A percentile compares a stretch with the other conserved stretches of the same genome.
Evolutionary conservation across 495 filamentous ascomycete species (phyloP).

Genomic region (Penicillium herquei): DNA sequence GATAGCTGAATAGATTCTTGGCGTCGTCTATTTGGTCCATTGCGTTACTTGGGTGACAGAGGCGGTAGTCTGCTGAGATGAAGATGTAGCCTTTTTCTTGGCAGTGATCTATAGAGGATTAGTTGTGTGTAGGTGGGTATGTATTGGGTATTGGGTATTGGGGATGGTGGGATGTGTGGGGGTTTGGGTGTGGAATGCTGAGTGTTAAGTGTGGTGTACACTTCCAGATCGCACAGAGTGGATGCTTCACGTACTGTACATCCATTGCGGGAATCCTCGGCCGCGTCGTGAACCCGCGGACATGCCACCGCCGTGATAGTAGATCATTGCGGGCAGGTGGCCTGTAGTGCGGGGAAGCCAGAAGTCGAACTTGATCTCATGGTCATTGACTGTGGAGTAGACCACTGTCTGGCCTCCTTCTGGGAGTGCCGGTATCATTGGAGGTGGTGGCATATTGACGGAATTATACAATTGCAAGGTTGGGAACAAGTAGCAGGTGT

Average conservation of each 20-base stretch:
- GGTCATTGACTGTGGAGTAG: conserved; percentile 26
- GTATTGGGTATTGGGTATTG: conserved; percentile 3
- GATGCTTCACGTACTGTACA: conserved; percentile 10
- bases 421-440: background rate
- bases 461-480: background rate
- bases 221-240: background rate
- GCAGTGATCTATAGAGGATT: conserved; percentile 15
- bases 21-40: conserved; percentile 30
- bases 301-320: conserved; percentile 40
- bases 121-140: background rate
- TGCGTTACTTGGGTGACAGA: conserved; percentile 24
- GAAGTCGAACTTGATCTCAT: conserved; percentile 35
- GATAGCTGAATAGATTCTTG: conserved; percentile 22
- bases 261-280: conserved; percentile 12
- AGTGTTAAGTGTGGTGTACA: background rate
- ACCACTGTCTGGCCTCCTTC: conserved; percentile 20
- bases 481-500: background rate
- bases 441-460: background rate
- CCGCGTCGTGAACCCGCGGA: conserved; percentile 31
- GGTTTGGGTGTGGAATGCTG: background rate
- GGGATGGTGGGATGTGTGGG: background rate
- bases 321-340: conserved; percentile 29
- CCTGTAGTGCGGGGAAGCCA: conserved; percentile 18
- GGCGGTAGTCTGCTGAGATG: conserved; percentile 31
- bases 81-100: conserved; percentile 25